These are phyloP conservation scores for Wickerhamiella azyma DNA, from an alignment of 805 yeast species.

Conservation along the genomic window DNA sequence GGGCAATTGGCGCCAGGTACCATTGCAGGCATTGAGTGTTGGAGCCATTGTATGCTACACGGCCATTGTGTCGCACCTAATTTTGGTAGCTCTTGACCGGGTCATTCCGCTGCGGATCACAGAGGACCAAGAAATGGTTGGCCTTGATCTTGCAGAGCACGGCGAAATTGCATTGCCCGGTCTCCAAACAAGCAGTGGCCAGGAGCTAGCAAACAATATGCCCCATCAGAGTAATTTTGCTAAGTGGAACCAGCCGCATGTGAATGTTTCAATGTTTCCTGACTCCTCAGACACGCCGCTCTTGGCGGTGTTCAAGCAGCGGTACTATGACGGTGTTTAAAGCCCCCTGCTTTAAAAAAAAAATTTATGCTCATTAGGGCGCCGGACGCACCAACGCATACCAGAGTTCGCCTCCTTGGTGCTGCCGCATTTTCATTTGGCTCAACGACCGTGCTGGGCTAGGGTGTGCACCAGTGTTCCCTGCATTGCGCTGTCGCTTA, in stretches of 20 bases:
- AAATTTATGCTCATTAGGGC: no score
- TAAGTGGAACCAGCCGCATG: constrained; percentile 12
- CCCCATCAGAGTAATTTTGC: not conserved
- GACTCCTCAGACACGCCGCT: constrained; percentile 17
- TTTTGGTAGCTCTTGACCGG: constrained; percentile 56
- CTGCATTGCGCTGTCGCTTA: not conserved
- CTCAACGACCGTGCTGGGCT: not conserved
- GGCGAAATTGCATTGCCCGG: constrained; percentile 56
- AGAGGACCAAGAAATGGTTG: constrained; percentile 76
- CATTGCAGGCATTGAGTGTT: constrained; percentile 76
- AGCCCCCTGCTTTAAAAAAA: no score
- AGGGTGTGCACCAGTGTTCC: not conserved
- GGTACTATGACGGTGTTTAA: not conserved
- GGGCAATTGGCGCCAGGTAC: constrained; percentile 69
- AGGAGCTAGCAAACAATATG: not conserved
- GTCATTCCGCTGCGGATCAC: constrained; percentile 67
- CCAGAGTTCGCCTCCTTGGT: no score
- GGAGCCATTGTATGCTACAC: constrained; percentile 63
- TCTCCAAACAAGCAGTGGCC: not conserved
- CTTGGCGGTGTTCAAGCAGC: constrained; percentile 6
- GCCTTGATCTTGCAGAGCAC: constrained; percentile 80
- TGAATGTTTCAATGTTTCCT: constrained; percentile 18
- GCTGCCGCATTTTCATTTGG: no score
- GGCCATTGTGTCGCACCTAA: constrained; percentile 53
- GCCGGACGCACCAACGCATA: no score